Percentiles rank a stretch among this genome's conserved stretches.
Evolutionary conservation across 208 protist species (phyloP).

Genomic region (Trypanosoma congolense): DNA sequence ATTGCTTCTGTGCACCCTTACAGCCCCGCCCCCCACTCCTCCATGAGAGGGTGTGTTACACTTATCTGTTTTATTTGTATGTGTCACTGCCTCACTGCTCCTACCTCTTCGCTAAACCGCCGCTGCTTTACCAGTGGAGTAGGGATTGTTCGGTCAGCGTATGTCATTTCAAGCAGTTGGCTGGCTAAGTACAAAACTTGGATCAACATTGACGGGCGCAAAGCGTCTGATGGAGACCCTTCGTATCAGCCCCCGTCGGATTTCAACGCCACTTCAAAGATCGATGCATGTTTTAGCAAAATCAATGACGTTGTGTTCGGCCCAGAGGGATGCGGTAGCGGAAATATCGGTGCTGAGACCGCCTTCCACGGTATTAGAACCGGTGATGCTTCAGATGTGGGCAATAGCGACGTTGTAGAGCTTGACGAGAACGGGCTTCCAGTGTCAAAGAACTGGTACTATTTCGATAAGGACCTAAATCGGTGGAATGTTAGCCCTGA

Average conservation of each 20-base stretch:
- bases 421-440: conserved; percentile 81
- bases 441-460: conserved; percentile 80
- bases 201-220: conserved; percentile 62
- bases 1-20: too few relatives aligned
- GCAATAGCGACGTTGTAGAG: conserved; percentile 25
- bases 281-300: conserved; percentile 21
- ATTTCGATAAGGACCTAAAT: conserved; percentile 58
- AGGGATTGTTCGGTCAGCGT: neutral
- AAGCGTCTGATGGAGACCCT: neutral
- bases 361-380: neutral
- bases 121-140: neutral
- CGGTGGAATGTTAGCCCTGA: conserved; percentile 72
- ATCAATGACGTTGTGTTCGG: conserved; percentile 28
- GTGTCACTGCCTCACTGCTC: too few relatives aligned
- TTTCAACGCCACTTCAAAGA: neutral
- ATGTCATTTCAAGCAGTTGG: conserved; percentile 72
- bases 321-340: conserved; percentile 6
- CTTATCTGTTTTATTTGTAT: too few relatives aligned
- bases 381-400: neutral
- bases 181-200: conserved; percentile 77
- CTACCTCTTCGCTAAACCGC: conserved; percentile 7
- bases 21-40: too few relatives aligned
- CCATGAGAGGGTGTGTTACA: too few relatives aligned
- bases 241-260: neutral
- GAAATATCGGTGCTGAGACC: neutral